Base-by-base conservation (phyloP, 2,329 filamentous ascomycete species). In the Aspergillus oerlinghausenensis region DNA sequence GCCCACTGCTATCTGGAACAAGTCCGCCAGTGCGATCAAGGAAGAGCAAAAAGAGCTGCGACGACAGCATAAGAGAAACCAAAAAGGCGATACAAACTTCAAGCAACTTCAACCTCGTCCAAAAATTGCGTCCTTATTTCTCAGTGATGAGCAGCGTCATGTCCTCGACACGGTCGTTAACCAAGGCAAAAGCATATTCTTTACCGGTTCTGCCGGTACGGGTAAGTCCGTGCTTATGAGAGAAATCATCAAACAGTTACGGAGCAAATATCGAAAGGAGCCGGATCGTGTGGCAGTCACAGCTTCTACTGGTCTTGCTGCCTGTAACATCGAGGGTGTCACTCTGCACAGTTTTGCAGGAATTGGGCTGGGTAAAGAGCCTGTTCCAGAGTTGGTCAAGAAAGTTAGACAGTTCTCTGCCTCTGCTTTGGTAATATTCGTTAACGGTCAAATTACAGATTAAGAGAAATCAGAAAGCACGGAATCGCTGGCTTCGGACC, bases 181-280 rank as follows among this genome's bases (percentile, higher is more conserved):
- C 23, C 79, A 89, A 61, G 84, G 84, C 57, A 88, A 92, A 72
- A 97, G 93, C 65, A 92, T 97, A 2, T 99, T 99, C 78, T 99
- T 99, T 73, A 99, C 94, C 1, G 94, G 94, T 65, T 96, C 94
- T 57, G 94, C 94, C 56, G 92, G 85, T 80, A 97, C 94, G 4
- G 94, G 94, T 73, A 99, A 99, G 79, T 99, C 94, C 1, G 93
- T 99, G 3, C 77, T 99, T 56, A 91, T 99, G 82, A 85, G 92
- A 61, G 87, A 95, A 62, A 96, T 97, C 59, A 97, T 99, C 65
- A 78, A 83, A 4, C 85, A 89, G 3, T 71, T 99, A 51, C 89
- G 88, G 58, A 84, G 84, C 60, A 97, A 95, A 69, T 88, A 88
- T 72, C 78, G 76, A 3, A 82, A 83, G 51, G 90, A 96, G 62